Conservation (phyloP, 1,139 yeast species). For the Tardiomyces blankii region DNA sequence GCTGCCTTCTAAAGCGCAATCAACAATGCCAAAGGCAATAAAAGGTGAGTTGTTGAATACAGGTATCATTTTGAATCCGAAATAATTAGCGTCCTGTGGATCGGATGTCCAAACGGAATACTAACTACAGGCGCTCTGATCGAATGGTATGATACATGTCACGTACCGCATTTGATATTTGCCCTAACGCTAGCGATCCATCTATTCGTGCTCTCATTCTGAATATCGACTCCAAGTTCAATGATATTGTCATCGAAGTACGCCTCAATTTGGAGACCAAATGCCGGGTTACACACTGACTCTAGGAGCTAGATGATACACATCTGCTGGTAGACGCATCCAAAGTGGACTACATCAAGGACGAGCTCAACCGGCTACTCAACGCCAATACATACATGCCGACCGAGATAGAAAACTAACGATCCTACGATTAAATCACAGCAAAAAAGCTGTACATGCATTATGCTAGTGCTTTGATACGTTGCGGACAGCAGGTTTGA, state of each 20-base stretch:
- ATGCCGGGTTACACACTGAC: too few relatives aligned
- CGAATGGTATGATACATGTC: slow-evolving; percentile 20
- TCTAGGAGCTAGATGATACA: slow-evolving; percentile 76
- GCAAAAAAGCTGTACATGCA: background rate
- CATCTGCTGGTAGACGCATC: slow-evolving; percentile 72
- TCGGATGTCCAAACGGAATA: background rate
- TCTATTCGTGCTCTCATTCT: slow-evolving; percentile 79
- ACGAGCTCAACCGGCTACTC: slow-evolving; percentile 60
- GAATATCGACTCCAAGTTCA: slow-evolving; percentile 60
- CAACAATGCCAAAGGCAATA: slow-evolving; percentile 19
- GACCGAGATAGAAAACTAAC: slow-evolving; percentile 11
- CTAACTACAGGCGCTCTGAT: slow-evolving; percentile 17
- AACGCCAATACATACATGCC: slow-evolving; percentile 82
- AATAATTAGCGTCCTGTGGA: too few relatives aligned
- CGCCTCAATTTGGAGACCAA: slow-evolving; percentile 4
- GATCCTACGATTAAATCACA: background rate
- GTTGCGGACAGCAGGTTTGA: too few relatives aligned
- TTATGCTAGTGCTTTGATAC: background rate
- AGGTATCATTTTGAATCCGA: too few relatives aligned
- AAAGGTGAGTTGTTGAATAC: slow-evolving; percentile 1
- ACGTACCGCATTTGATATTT: background rate
- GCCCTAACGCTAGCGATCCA: slow-evolving; percentile 49
- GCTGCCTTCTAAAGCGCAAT: too few relatives aligned
- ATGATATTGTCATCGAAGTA: slow-evolving; percentile 60
- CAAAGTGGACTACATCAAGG: slow-evolving; percentile 64